These are phyloP conservation scores for Roridomyces roridus DNA, from an alignment of 768 basidiomycete genomes.

Conservation along the genomic window DNA sequence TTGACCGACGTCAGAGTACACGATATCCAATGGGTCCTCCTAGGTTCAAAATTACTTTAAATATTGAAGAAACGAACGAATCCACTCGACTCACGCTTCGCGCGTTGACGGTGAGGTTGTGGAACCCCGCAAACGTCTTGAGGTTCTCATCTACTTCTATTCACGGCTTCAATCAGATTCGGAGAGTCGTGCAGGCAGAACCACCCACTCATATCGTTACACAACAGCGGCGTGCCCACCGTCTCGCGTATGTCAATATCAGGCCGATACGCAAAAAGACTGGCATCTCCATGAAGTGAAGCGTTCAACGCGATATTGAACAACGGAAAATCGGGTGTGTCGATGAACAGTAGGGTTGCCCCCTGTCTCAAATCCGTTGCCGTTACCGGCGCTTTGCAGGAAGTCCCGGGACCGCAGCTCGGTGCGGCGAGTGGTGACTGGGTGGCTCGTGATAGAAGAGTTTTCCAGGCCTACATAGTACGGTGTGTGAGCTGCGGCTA, in stretches of 20 bases:
- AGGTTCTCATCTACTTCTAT: background rate
- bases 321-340: slow-evolving; percentile 13
- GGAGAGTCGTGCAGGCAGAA: background rate
- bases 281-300: slow-evolving; percentile 18
- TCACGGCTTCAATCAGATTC: no score
- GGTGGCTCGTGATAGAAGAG: slow-evolving; percentile 5
- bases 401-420: slow-evolving; percentile 8
- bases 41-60: no score
- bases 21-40: background rate
- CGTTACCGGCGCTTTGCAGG: slow-evolving; percentile 14
- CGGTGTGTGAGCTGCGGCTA: background rate
- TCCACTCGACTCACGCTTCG: background rate
- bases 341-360: background rate
- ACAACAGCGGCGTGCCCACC: slow-evolving; percentile 9
- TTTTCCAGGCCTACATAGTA: slow-evolving; percentile 19
- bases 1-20: slow-evolving; percentile 12
- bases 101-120: background rate
- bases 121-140: slow-evolving; percentile 3
- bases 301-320: slow-evolving; percentile 14
- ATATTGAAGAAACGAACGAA: no score
- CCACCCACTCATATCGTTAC: slow-evolving; percentile 17
- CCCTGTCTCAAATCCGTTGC: slow-evolving; percentile 11
- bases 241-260: slow-evolving; percentile 7
- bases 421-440: slow-evolving; percentile 12
- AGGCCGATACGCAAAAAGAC: slow-evolving; percentile 11